These are phyloP conservation scores for Saccharomyces kudriavzevii DNA, from an alignment of 805 yeast genomes.

Conservation along the genomic window DNA sequence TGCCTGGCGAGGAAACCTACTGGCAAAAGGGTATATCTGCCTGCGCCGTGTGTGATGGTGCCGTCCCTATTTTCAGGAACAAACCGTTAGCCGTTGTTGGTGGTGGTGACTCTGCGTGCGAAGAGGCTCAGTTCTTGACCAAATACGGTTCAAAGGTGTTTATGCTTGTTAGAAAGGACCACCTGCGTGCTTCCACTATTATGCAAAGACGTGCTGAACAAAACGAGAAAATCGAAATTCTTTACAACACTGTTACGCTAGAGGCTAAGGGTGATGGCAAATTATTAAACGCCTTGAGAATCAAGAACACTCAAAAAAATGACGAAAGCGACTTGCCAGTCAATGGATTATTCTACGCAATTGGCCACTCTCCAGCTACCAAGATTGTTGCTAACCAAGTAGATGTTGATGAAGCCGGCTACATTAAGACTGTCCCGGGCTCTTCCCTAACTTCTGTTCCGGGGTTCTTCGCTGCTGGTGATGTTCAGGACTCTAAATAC, in stretches of 20 bases:
- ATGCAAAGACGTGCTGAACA: conserved; percentile 89
- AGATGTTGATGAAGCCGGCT: conserved; percentile 81
- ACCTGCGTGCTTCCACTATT: conserved; percentile 87
- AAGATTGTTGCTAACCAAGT: conserved; percentile 66
- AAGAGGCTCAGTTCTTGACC: conserved; percentile 94
- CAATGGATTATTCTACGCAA: conserved; percentile 93
- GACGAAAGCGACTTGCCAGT: conserved; percentile 63
- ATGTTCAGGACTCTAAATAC: conserved; percentile 92
- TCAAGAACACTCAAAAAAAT: conserved; percentile 66
- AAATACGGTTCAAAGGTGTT: conserved; percentile 95
- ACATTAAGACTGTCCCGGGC: conserved; percentile 85
- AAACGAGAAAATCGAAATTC: conserved; percentile 83
- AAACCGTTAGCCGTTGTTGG: conserved; percentile 97
- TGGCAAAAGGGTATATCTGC: conserved; percentile 99
- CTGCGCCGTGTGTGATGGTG: conserved; percentile 99
- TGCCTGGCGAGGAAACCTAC: conserved; percentile 95
- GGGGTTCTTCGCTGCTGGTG: conserved; percentile 98
- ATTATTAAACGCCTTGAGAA: conserved; percentile 53
- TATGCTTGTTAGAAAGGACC: conserved; percentile 88
- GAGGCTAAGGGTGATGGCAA: conserved; percentile 95
- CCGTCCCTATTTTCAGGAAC: conserved; percentile 97
- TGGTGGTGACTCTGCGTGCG: conserved; percentile 99
- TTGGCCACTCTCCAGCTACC: conserved; percentile 97
- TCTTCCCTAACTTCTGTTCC: conserved; percentile 73
- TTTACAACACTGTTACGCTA: conserved; percentile 74